phyloP scores from a whole-genome alignment of 2,329 filamentous ascomycete species.

The Cordyceps cateniannulata region DNA sequence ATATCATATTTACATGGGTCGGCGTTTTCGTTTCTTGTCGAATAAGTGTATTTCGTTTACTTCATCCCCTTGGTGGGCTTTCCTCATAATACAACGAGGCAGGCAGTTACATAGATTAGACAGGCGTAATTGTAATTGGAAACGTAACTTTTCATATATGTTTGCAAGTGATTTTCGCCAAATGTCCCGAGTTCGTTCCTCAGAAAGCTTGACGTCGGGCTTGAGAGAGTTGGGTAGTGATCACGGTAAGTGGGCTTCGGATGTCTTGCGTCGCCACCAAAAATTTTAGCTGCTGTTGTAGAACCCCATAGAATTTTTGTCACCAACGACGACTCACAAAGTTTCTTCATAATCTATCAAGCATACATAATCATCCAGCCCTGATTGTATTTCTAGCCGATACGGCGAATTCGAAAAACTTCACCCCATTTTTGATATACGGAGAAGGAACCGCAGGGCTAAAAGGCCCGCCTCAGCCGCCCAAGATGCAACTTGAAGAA shows the following conservation, averaged over 20 bases:
- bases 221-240: neutral
- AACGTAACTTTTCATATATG: neutral
- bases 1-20: conserved; percentile 4
- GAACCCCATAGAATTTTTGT: conserved; percentile 12
- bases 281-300: neutral
- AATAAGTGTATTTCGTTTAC: conserved; percentile 9
- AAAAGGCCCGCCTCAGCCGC: neutral
- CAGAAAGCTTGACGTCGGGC: no score
- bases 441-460: neutral
- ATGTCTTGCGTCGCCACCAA: conserved; percentile 2
- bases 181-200: no score
- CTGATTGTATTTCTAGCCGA: neutral
- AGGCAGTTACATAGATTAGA: conserved; percentile 14
- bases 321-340: neutral
- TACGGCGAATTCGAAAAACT: neutral
- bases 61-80: conserved; percentile 1
- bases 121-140: conserved; percentile 10
- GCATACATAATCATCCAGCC: neutral
- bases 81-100: conserved; percentile 14
- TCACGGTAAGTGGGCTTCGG: neutral
- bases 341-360: neutral
- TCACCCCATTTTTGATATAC: neutral
- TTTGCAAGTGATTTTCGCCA: neutral
- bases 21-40: conserved; percentile 1
- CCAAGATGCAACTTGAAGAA: conserved; percentile 35